These are phyloP conservation scores for Citeromyces matritensis DNA, from an alignment of 805 yeast species.

Conservation along the genomic window DNA sequence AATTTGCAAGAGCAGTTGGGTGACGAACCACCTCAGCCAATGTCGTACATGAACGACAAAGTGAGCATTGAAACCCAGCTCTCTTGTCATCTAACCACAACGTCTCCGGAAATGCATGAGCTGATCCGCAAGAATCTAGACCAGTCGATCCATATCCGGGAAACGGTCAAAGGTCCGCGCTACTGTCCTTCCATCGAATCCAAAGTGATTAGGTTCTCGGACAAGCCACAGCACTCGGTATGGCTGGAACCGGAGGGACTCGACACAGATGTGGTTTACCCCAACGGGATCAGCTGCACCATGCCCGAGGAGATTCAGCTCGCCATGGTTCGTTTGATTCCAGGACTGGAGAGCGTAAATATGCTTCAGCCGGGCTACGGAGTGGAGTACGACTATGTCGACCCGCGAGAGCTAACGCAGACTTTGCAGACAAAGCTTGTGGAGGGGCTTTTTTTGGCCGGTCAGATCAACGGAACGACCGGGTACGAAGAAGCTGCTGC, in stretches of 20 bases:
- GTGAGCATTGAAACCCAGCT: constrained; percentile 51
- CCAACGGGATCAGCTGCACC: constrained; percentile 91
- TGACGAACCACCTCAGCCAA: constrained; percentile 76
- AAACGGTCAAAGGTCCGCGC: constrained; percentile 91
- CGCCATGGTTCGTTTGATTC: constrained; percentile 57
- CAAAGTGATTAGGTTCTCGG: constrained; percentile 67
- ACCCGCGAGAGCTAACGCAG: constrained; percentile 71
- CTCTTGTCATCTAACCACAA: constrained; percentile 61
- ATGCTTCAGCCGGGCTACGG: constrained; percentile 97
- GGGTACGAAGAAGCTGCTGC: constrained; percentile 99
- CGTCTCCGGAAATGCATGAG: constrained; percentile 64
- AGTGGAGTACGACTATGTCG: constrained; percentile 95
- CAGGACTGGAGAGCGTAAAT: constrained; percentile 78
- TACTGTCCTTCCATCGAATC: constrained; percentile 96
- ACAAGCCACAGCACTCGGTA: constrained; percentile 61
- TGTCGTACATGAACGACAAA: constrained; percentile 67
- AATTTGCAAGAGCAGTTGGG: constrained; percentile 60
- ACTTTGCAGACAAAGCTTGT: constrained; percentile 76
- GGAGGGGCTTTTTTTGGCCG: constrained; percentile 75
- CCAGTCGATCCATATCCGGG: constrained; percentile 79
- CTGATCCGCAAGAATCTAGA: constrained; percentile 57
- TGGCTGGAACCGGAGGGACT: constrained; percentile 98
- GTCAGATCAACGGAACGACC: constrained; percentile 97
- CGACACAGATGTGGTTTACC: constrained; percentile 77
- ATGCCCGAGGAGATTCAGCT: constrained; percentile 92